Conservation (phyloP, 495 filamentous ascomycete species). For the Aspergillus mulundensis region DNA sequence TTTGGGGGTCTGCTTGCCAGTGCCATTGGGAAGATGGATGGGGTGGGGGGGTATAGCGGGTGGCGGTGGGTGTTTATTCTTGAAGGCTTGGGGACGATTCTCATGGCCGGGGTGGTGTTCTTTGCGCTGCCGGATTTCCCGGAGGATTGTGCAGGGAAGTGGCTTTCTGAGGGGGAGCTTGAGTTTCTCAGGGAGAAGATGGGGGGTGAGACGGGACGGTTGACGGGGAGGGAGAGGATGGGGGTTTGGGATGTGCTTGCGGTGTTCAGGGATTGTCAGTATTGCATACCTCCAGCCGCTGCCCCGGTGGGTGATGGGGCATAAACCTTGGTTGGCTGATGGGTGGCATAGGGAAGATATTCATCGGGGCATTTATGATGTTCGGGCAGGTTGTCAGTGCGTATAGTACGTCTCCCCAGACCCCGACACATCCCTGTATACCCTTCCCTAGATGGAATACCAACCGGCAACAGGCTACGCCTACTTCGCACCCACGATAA, state of each 20-base stretch:
- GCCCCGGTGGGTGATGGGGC: neutral
- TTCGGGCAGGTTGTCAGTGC: constrained; percentile 78
- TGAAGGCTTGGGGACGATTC: constrained; percentile 69
- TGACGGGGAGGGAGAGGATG: constrained; percentile 59
- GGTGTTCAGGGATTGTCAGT: constrained; percentile 67
- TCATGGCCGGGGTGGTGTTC: constrained; percentile 66
- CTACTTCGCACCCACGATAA: constrained; percentile 75
- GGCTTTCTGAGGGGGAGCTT: constrained; percentile 67
- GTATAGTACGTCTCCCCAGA: constrained; percentile 43
- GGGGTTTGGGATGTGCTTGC: constrained; percentile 57
- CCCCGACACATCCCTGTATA: too few relatives aligned
- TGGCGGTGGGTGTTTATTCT: constrained; percentile 80
- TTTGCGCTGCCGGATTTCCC: constrained; percentile 78
- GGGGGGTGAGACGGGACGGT: constrained; percentile 69
- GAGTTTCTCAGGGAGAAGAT: constrained; percentile 69
- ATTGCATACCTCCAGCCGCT: neutral
- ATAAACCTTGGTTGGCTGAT: constrained; percentile 11
- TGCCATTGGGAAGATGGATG: constrained; percentile 72
- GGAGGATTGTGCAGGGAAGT: constrained; percentile 46
- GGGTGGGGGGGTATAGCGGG: constrained; percentile 62
- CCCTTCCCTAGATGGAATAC: neutral
- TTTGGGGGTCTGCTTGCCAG: constrained; percentile 80
- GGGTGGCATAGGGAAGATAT: constrained; percentile 49
- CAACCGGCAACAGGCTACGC: constrained; percentile 57
- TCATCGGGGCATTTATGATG: constrained; percentile 84